These are phyloP conservation scores for Hortiboletus campestris DNA, from an alignment of 768 basidiomycete species.

Conservation along the genomic window DNA sequence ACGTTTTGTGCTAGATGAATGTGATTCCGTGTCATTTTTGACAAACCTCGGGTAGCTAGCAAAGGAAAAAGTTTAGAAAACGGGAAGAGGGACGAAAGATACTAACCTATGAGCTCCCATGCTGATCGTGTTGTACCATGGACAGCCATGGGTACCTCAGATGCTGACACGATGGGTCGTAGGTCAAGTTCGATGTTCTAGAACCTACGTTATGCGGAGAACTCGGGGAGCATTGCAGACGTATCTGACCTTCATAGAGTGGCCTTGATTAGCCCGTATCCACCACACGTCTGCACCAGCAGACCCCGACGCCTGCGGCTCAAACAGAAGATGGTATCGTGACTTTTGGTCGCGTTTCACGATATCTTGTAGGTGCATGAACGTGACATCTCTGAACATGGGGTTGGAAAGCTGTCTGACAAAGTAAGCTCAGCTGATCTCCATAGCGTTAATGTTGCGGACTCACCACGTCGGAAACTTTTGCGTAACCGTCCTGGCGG, in stretches of 20 bases:
- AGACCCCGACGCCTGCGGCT: constrained; percentile 39
- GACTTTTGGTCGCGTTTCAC: constrained; percentile 68
- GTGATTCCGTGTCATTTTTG: constrained; percentile 85
- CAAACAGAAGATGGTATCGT: constrained; percentile 57
- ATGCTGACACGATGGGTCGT: constrained; percentile 49
- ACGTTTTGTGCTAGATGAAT: constrained; percentile 89
- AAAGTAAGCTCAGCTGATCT: constrained; percentile 3
- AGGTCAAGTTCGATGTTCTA: constrained; percentile 72
- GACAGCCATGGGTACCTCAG: constrained; percentile 76
- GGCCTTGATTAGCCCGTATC: constrained; percentile 90
- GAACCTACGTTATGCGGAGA: not conserved
- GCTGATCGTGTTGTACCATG: constrained; percentile 74
- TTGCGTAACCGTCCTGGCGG: constrained; percentile 82
- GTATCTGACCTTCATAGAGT: constrained; percentile 67
- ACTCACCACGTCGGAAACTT: constrained; percentile 80
- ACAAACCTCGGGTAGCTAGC: constrained; percentile 68
- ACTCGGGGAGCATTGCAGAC: not conserved
- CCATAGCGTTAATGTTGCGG: not conserved
- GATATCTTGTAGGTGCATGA: constrained; percentile 54
- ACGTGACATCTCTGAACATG: constrained; percentile 60
- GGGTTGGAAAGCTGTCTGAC: constrained; percentile 61
- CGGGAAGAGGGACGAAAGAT: not conserved
- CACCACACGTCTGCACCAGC: constrained; percentile 56
- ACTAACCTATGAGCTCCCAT: constrained; percentile 70
- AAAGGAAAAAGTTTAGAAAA: not conserved